A percentile compares a stretch with the other conserved stretches of the same genome.
Evolutionary conservation across 345 rosid genomes (phyloP).

Genomic region (Eucalyptus leucophloia): DNA sequence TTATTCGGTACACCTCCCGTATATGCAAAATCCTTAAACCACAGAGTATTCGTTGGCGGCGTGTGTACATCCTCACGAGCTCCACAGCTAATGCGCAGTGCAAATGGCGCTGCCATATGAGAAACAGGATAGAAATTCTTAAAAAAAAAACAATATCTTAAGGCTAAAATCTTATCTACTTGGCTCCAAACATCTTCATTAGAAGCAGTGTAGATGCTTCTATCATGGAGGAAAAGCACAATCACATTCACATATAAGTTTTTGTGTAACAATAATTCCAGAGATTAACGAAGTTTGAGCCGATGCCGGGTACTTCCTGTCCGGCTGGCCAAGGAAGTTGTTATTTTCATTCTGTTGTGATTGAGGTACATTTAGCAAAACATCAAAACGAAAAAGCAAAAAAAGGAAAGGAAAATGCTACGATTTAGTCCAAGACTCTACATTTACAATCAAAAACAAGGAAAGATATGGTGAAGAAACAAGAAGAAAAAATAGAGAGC

Average conservation of each 20-base stretch:
- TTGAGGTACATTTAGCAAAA: not conserved
- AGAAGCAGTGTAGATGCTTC: not conserved
- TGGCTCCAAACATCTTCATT: not conserved
- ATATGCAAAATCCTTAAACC: conserved; percentile 88
- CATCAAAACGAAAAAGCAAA: not conserved
- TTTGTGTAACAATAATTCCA: not conserved
- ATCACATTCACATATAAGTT: not conserved
- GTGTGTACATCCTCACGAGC: conserved; percentile 48
- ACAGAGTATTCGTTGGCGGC: conserved; percentile 63
- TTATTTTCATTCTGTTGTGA: not conserved
- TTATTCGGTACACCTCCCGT: conserved; percentile 85
- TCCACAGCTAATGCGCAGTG: conserved; percentile 90
- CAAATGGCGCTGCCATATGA: conserved; percentile 59
- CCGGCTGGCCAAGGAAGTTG: not conserved
- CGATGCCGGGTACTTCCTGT: not conserved
- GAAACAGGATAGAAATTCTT: not conserved
- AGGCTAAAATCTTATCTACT: not conserved
- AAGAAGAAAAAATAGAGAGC: not conserved
- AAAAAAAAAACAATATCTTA: not conserved
- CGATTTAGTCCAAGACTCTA: not conserved
- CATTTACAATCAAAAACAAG: not conserved
- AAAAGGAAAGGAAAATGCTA: not conserved
- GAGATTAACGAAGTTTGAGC: not conserved
- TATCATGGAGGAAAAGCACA: not conserved
- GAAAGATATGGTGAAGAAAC: not conserved